Evolutionary conservation across 2,329 filamentous ascomycete species (phyloP).

Genomic region (Hypoxylon rubiginosum): DNA sequence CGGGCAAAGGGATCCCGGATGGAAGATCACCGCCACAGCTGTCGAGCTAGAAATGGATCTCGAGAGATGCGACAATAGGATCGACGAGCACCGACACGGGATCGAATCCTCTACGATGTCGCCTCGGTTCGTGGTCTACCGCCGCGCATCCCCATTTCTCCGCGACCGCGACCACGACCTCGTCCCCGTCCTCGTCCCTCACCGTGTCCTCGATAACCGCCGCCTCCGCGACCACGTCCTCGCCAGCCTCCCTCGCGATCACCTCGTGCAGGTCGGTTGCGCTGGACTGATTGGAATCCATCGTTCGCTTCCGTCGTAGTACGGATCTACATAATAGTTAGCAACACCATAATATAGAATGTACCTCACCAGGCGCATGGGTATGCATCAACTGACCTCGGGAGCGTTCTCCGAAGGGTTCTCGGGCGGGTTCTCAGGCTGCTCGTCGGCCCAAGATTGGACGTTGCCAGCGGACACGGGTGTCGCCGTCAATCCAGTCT

Average conservation of each 20-base stretch:
- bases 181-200: constrained; percentile 50
- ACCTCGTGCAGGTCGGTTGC: constrained; percentile 50
- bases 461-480: constrained; percentile 67
- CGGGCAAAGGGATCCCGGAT: constrained; percentile 8
- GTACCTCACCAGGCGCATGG: neutral
- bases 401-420: too few species aligned
- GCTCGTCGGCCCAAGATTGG: constrained; percentile 87
- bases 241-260: constrained; percentile 49
- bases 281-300: constrained; percentile 53
- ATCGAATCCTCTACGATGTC: constrained; percentile 48
- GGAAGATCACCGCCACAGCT: constrained; percentile 32
- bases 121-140: constrained; percentile 49
- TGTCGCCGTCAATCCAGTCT: constrained; percentile 73
- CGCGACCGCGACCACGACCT: constrained; percentile 46
- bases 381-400: constrained; percentile 56
- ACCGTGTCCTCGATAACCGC: constrained; percentile 47
- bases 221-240: constrained; percentile 49
- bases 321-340: constrained; percentile 38
- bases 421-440: constrained; percentile 68
- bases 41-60: constrained; percentile 33
- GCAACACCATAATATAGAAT: constrained; percentile 24
- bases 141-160: constrained; percentile 40
- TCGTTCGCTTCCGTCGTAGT: constrained; percentile 48
- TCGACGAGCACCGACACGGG: constrained; percentile 38
- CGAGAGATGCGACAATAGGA: constrained; percentile 38